These are phyloP conservation scores for Solanum pinnatisectum DNA, from an alignment of 257 asterid genomes.

Conservation along the genomic window DNA sequence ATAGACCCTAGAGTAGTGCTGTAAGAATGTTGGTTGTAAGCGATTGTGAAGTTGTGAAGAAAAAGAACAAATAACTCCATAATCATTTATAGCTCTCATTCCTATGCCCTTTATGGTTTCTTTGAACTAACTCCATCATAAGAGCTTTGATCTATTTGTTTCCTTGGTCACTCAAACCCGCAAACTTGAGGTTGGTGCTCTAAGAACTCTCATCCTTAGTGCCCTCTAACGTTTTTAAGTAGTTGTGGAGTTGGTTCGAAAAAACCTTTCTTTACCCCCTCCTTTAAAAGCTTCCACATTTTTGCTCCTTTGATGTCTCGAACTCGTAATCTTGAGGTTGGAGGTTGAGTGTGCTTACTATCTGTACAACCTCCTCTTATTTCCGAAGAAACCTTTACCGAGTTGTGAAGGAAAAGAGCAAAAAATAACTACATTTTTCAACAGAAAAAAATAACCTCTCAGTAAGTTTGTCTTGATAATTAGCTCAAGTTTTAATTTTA, in stretches of 20 bases:
- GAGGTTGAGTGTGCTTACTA: background rate
- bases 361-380: background rate
- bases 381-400: background rate
- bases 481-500: background rate
- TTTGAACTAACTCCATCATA: too few relatives aligned
- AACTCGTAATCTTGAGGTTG: background rate
- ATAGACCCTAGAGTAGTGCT: too few relatives aligned
- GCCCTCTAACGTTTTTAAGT: background rate
- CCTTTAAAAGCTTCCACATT: background rate
- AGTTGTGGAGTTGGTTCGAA: background rate
- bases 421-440: background rate
- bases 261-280: background rate
- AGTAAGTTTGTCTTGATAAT: too few relatives aligned
- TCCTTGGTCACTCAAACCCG: background rate
- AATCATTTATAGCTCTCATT: too few relatives aligned
- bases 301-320: background rate
- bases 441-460: too few relatives aligned
- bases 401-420: background rate
- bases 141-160: background rate
- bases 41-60: background rate
- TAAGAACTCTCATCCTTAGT: background rate
- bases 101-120: too few relatives aligned
- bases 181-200: background rate
- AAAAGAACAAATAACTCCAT: background rate
- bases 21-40: too few relatives aligned